phyloP scores from a whole-genome alignment of 306 rosid species.

The Bauhinia variegata region DNA sequence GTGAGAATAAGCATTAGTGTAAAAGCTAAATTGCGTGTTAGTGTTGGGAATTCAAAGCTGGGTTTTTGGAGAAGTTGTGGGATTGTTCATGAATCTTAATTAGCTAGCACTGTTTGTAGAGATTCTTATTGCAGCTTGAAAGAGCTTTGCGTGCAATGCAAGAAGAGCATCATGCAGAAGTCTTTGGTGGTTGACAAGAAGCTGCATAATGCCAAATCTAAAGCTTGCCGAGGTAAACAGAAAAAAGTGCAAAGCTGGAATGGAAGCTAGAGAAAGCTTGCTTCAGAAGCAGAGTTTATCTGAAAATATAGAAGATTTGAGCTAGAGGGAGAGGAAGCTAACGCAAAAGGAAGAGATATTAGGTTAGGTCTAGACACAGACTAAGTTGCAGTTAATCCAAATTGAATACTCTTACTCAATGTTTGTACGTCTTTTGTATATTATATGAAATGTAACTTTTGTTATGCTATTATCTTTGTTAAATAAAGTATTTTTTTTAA shows the following conservation, averaged over 20 bases:
- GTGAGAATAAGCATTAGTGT: too few species aligned
- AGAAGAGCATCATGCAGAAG: constrained; percentile 65
- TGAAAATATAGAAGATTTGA: constrained; percentile 67
- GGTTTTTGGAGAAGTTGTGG: too few species aligned
- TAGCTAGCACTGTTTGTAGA: too few species aligned
- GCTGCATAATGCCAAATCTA: constrained; percentile 76
- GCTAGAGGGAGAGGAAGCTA: constrained; percentile 74
- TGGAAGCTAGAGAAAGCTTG: constrained; percentile 71
- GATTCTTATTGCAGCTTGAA: constrained; percentile 65
- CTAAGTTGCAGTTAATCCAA: too few species aligned
- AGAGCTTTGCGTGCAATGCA: constrained; percentile 63
- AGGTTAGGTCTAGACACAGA: constrained; percentile 48
- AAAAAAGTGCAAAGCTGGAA: constrained; percentile 72
- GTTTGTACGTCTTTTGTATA: too few species aligned
- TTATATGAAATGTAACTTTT: too few species aligned
- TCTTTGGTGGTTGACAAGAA: constrained; percentile 62
- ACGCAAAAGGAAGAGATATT: constrained; percentile 72
- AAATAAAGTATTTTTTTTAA: too few species aligned
- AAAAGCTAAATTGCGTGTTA: too few species aligned
- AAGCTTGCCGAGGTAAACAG: constrained; percentile 74
- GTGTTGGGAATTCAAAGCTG: too few species aligned
- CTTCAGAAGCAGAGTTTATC: constrained; percentile 71
- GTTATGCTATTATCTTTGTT: too few species aligned
- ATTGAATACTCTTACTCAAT: too few species aligned
- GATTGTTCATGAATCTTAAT: too few species aligned